Evolutionary conservation across 1,139 yeast species (phyloP).

Genomic region (Nakaseomyces sp.): DNA sequence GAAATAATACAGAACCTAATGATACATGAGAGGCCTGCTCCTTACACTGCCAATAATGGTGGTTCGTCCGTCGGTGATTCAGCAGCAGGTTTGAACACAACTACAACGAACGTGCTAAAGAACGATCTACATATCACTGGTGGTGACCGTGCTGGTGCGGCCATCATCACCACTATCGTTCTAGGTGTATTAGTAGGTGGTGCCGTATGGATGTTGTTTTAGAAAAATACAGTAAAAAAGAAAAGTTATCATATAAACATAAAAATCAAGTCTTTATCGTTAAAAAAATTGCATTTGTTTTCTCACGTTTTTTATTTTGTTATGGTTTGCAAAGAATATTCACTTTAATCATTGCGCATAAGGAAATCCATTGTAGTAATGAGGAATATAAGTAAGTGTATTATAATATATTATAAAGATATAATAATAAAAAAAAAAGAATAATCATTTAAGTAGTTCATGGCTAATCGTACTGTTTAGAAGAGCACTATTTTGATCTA

Average conservation of each 20-base stretch:
- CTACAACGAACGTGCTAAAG: conserved; percentile 32
- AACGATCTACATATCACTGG: conserved; percentile 40
- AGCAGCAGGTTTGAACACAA: conserved; percentile 36
- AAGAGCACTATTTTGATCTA: too few species aligned
- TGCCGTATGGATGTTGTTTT: conserved; percentile 64
- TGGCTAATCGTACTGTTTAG: too few species aligned
- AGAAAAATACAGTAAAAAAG: conserved; percentile 5
- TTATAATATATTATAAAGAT: too few species aligned
- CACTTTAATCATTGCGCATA: too few species aligned
- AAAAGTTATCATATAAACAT: not conserved
- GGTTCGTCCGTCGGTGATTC: conserved; percentile 41
- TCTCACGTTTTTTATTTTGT: too few species aligned
- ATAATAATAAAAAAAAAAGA: too few species aligned
- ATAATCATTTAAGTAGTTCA: too few species aligned
- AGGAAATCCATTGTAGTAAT: too few species aligned
- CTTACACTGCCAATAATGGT: conserved; percentile 39
- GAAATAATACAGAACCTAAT: conserved; percentile 51
- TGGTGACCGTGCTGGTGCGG: conserved; percentile 81
- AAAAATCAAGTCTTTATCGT: not conserved
- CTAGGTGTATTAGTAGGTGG: conserved; percentile 52
- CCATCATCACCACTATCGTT: conserved; percentile 69
- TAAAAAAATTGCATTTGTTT: not conserved
- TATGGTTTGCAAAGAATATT: too few species aligned
- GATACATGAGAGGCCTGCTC: conserved; percentile 34
- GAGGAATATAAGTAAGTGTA: too few species aligned